A percentile compares a stretch with the other conserved stretches of the same genome.
Conservation (phyloP, 805 yeast species). For the Lachancea waltii region DNA sequence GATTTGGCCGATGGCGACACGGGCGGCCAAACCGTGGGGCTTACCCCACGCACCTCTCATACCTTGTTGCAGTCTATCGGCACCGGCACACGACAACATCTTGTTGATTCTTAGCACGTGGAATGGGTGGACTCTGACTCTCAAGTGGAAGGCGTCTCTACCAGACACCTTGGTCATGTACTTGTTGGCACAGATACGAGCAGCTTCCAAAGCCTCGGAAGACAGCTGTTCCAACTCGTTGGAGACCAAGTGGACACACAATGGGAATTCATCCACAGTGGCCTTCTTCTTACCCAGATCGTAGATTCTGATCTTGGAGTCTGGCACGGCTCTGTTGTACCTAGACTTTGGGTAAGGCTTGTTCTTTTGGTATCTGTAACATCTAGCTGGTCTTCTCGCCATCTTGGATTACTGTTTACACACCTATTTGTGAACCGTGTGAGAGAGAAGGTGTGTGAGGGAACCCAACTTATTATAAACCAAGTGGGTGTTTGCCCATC, state of each 20-base stretch:
- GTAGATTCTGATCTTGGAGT: conserved; percentile 97
- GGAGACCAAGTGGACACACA: conserved; percentile 98
- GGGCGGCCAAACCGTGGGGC: conserved; percentile 99
- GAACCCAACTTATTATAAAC: too few relatives aligned
- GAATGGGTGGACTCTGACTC: conserved; percentile 99
- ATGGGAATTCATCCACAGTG: conserved; percentile 97
- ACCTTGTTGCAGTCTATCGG: conserved; percentile 99
- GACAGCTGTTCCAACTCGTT: conserved; percentile 99
- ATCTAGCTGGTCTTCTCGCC: conserved; percentile 99
- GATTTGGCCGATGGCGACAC: conserved; percentile 98
- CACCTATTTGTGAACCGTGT: not conserved
- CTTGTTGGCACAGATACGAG: conserved; percentile 99
- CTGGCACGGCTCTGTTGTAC: conserved; percentile 99
- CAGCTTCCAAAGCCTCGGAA: conserved; percentile 99
- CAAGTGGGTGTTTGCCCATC: too few relatives aligned
- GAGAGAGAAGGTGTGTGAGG: too few relatives aligned
- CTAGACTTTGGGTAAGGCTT: conserved; percentile 99
- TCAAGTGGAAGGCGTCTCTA: conserved; percentile 99
- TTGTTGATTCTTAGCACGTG: conserved; percentile 99
- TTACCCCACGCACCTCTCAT: conserved; percentile 99
- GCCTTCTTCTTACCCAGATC: conserved; percentile 99
- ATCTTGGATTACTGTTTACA: conserved; percentile 48
- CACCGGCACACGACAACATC: conserved; percentile 99
- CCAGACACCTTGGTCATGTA: conserved; percentile 97
- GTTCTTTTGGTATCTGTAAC: conserved; percentile 99